phyloP scores from a whole-genome alignment of 2,329 filamentous ascomycete species.

The Xylariaceae sp. region DNA sequence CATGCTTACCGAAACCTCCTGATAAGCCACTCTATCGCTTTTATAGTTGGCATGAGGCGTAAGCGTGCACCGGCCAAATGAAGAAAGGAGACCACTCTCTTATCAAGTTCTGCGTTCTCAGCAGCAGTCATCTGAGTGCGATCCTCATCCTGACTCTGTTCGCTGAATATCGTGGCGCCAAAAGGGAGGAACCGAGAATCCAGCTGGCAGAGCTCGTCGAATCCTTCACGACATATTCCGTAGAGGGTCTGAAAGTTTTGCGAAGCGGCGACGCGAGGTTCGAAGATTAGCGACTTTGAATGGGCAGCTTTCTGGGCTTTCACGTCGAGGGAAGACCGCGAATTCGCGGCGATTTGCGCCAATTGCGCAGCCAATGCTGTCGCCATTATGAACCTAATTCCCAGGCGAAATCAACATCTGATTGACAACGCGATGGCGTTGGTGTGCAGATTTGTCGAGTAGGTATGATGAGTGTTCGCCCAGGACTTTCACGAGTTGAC shows the following conservation, averaged over 20 bases:
- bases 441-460: background rate
- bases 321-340: constrained; percentile 83
- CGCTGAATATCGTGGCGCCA: constrained; percentile 76
- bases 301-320: constrained; percentile 90
- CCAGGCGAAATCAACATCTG: constrained; percentile 10
- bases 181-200: constrained; percentile 75
- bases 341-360: constrained; percentile 83
- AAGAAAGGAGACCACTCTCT: constrained; percentile 74
- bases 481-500: constrained; percentile 1
- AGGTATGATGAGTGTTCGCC: background rate
- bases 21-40: constrained; percentile 91
- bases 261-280: constrained; percentile 72
- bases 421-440: background rate
- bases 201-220: constrained; percentile 82
- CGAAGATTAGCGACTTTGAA: constrained; percentile 92
- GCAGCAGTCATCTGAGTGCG: constrained; percentile 73
- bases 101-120: constrained; percentile 78
- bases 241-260: constrained; percentile 91
- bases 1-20: constrained; percentile 71
- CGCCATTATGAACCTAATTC: constrained; percentile 51
- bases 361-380: constrained; percentile 89
- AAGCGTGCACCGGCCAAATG: constrained; percentile 70
- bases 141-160: constrained; percentile 86
- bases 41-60: constrained; percentile 79
- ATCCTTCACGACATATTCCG: constrained; percentile 80